Conservation (phyloP, 2,329 filamentous ascomycete species). For the Exophiala spinifera region DNA sequence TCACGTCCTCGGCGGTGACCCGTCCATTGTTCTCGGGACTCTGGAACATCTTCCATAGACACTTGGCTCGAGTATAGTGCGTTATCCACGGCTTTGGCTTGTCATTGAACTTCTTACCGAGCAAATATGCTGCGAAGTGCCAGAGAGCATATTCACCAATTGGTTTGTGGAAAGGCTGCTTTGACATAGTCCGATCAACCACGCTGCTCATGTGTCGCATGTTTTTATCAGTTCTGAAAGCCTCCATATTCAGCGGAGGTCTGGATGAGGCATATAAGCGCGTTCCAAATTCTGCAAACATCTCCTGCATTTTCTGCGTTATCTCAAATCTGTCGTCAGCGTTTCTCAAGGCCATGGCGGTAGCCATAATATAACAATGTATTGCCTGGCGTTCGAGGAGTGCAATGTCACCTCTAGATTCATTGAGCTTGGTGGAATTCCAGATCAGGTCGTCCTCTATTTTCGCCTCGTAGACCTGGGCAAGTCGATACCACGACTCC, state of each 20-base stretch:
- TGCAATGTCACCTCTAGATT: slow-evolving; percentile 69
- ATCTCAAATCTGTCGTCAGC: slow-evolving; percentile 55
- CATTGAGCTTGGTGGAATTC: slow-evolving; percentile 90
- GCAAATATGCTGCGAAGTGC: slow-evolving; percentile 62
- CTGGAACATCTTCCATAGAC: slow-evolving; percentile 66
- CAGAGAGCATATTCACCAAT: slow-evolving; percentile 60
- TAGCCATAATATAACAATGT: slow-evolving; percentile 73
- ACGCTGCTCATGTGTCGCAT: slow-evolving; percentile 59
- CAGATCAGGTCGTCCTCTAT: slow-evolving; percentile 83
- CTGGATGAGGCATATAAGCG: slow-evolving; percentile 67
- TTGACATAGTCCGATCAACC: slow-evolving; percentile 54
- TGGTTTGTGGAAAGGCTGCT: slow-evolving; percentile 52
- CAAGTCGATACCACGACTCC: slow-evolving; percentile 88
- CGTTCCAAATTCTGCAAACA: slow-evolving; percentile 67
- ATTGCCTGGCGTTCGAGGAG: slow-evolving; percentile 76
- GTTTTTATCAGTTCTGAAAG: slow-evolving; percentile 61
- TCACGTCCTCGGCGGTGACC: slow-evolving; percentile 46
- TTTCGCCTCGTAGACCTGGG: slow-evolving; percentile 82
- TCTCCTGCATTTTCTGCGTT: slow-evolving; percentile 57
- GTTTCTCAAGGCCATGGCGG: slow-evolving; percentile 58
- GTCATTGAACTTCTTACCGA: slow-evolving; percentile 57
- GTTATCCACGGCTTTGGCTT: slow-evolving; percentile 63
- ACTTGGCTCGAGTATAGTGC: slow-evolving; percentile 69
- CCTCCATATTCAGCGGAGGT: slow-evolving; percentile 65
- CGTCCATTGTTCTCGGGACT: slow-evolving; percentile 39